These are phyloP conservation scores for Epichloe typhina DNA, from an alignment of 2,329 filamentous ascomycete genomes.

Conservation along the genomic window DNA sequence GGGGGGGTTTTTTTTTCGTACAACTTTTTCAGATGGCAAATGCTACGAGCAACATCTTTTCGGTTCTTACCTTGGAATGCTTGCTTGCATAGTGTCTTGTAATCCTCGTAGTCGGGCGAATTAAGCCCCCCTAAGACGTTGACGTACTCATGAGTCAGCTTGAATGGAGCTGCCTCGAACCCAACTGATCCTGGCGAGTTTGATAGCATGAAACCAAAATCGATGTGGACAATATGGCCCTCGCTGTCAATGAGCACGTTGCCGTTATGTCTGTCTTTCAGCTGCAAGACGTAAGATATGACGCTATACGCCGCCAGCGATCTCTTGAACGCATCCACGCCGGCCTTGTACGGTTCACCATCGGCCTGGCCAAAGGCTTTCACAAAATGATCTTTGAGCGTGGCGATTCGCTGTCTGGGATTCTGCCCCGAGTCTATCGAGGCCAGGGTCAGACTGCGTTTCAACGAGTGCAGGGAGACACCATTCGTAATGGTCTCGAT, in stretches of 20 bases:
- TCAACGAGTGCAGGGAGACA: conserved; percentile 74
- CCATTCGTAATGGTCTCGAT: conserved; percentile 84
- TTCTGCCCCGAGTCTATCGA: conserved; percentile 61
- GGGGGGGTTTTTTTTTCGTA: too few species aligned
- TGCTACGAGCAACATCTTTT: too few species aligned
- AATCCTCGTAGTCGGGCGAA: conserved; percentile 58
- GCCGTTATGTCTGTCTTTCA: conserved; percentile 78
- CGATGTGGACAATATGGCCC: conserved; percentile 78
- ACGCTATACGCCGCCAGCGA: conserved; percentile 79
- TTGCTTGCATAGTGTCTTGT: conserved; percentile 68
- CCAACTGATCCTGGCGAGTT: conserved; percentile 76
- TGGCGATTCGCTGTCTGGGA: conserved; percentile 62
- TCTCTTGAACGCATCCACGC: conserved; percentile 65
- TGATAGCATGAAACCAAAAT: conserved; percentile 82
- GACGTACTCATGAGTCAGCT: conserved; percentile 75
- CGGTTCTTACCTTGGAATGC: conserved; percentile 57
- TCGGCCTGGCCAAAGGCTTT: conserved; percentile 64
- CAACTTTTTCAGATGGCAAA: too few species aligned
- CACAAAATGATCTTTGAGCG: conserved; percentile 67
- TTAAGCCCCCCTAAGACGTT: conserved; percentile 70
- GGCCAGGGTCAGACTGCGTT: conserved; percentile 66
- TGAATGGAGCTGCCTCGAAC: conserved; percentile 79
- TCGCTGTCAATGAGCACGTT: conserved; percentile 78
- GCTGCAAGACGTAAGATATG: conserved; percentile 69
- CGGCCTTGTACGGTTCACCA: conserved; percentile 54